phyloP scores from a whole-genome alignment of 331 rosid species.

The Quercus tomentella region DNA sequence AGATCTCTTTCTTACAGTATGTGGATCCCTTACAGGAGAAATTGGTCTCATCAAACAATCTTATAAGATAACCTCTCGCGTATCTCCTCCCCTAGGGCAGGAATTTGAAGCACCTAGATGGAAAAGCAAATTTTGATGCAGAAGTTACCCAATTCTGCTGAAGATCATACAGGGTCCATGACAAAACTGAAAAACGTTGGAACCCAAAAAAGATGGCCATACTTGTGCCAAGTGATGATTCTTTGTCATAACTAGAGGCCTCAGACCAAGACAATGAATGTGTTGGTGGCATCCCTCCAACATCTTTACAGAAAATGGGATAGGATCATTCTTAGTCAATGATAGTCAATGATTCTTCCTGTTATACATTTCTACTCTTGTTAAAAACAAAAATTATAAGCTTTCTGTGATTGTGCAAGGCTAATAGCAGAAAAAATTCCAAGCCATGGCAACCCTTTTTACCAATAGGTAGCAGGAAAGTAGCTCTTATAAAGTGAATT shows the following conservation, averaged over 20 bases:
- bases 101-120: not conserved
- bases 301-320: not conserved
- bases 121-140: not conserved
- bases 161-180: too few relatives aligned
- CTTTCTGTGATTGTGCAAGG: conserved; percentile 4
- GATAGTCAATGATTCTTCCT: conserved; percentile 7
- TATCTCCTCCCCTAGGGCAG: too few relatives aligned
- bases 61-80: too few relatives aligned
- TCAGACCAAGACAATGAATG: not conserved
- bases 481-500: not conserved
- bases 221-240: too few relatives aligned
- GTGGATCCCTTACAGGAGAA: too few relatives aligned
- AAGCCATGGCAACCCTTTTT: not conserved
- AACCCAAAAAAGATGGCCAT: too few relatives aligned
- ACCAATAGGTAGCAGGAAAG: conserved; percentile 8
- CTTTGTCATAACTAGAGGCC: too few relatives aligned
- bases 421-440: conserved; percentile 13
- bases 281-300: not conserved
- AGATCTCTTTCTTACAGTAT: too few relatives aligned
- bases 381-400: not conserved
- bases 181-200: too few relatives aligned
- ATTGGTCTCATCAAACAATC: too few relatives aligned
- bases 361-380: not conserved
- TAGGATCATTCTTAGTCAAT: conserved; percentile 11
- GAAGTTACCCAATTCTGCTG: too few relatives aligned